Evolutionary conservation across 2,329 filamentous ascomycete genomes (phyloP).

Genomic region (Sporothrix sp.): DNA sequence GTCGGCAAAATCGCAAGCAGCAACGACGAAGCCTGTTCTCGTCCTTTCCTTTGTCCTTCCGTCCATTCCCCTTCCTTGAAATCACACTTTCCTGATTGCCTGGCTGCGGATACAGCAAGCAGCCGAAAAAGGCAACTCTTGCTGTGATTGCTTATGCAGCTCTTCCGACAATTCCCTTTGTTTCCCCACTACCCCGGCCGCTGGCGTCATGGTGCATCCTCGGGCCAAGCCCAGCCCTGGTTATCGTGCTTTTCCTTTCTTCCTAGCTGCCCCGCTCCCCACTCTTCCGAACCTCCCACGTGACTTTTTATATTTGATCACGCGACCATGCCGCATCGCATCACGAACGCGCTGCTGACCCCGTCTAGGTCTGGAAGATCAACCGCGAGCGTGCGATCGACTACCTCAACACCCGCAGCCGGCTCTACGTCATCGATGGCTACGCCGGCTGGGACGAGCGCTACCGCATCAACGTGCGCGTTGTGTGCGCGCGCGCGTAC

Average conservation of each 20-base stretch:
- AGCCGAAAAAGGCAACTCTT: constrained; percentile 4
- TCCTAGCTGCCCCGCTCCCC: no score
- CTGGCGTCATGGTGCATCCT: constrained; percentile 14
- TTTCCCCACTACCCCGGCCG: constrained; percentile 11
- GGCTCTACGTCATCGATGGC: constrained; percentile 97
- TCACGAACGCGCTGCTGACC: constrained; percentile 7
- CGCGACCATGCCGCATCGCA: constrained; percentile 2
- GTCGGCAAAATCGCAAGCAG: background rate
- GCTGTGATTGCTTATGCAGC: background rate
- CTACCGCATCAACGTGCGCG: constrained; percentile 93
- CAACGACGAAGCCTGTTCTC: background rate
- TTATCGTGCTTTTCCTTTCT: constrained; percentile 9
- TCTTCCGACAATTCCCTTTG: constrained; percentile 15
- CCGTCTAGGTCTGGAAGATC: constrained; percentile 90
- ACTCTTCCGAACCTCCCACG: no score
- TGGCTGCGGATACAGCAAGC: constrained; percentile 5
- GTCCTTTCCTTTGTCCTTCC: no score
- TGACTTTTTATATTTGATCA: constrained; percentile 2
- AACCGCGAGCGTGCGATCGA: constrained; percentile 98
- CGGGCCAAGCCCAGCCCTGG: constrained; percentile 1
- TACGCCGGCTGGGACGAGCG: constrained; percentile 98
- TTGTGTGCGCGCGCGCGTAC: constrained; percentile 97
- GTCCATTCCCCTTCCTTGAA: no score
- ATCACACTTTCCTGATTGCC: background rate
- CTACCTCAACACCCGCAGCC: constrained; percentile 97